Evolutionary conservation across 306 rosid species (phyloP).

Genomic region (Cercis canadensis): DNA sequence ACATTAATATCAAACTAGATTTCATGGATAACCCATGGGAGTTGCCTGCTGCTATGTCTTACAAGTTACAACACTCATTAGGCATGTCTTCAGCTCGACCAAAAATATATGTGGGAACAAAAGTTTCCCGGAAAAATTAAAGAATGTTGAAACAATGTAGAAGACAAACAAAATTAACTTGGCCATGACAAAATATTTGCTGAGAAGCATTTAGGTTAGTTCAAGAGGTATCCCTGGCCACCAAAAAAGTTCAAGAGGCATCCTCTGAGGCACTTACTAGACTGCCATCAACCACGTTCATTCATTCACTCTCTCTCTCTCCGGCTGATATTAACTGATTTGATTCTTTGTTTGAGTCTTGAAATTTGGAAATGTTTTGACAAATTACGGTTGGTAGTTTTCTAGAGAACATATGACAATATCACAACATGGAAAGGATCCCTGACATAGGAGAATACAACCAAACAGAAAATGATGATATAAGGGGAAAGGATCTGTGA

Average conservation of each 20-base stretch:
- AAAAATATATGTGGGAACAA: neutral
- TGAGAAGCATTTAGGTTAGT: no score
- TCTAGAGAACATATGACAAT: slow-evolving; percentile 13
- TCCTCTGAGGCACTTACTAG: neutral
- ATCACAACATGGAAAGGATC: neutral
- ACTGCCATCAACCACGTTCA: no score
- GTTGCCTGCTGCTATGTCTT: neutral
- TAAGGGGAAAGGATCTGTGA: neutral
- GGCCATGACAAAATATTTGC: neutral
- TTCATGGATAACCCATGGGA: neutral
- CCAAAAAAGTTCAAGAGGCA: neutral
- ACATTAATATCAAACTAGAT: neutral
- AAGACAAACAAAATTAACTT: neutral
- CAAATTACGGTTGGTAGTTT: neutral
- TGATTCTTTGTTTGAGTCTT: neutral
- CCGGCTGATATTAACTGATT: neutral
- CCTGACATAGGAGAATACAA: neutral
- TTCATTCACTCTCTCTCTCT: neutral
- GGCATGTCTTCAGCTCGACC: neutral
- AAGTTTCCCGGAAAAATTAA: neutral
- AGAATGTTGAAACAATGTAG: neutral
- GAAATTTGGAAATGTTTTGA: neutral
- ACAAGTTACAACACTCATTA: neutral
- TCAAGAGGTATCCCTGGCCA: no score
- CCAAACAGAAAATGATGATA: neutral